Evolutionary conservation across 768 basidiomycete species (phyloP), one percentile per base, ranked within the genome.

Genomic region (Suillus alpinus): DNA sequence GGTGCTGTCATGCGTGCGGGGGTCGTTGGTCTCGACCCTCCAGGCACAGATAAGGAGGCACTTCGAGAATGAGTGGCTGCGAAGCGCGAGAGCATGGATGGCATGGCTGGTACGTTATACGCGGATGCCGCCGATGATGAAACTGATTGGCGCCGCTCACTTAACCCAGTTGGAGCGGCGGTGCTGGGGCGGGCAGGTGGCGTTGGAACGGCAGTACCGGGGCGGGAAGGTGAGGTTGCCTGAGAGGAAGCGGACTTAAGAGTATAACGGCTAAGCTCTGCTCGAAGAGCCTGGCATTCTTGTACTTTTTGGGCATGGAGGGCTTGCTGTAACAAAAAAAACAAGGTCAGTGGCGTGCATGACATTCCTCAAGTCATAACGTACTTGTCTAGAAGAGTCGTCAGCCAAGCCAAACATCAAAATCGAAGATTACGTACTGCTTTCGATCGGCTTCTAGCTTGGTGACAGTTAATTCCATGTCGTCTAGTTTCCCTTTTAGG

Each of bases 371-470:
- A 63, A 49, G 55, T 57, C 58, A 71, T 64, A 34, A 55, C 87
- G 81, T 75, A 86, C 84, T 83, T 86, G 81, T 83, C 86, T 88
- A 71, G 58, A 68, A 62, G 58, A 67, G 62, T 59, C 60, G 69
- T 68, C 62, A 69, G 62, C 56, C 34, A 69, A 67, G 58, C 56
- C 6, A 65, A 29, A 57, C 3, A 62, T 56, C 41, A 26, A 44
- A 51, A 63, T 50, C 31, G 65, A 67, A 46, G 59, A 41, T 60
- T 44, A 80, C 88, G 68, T 75, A 91, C 90, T 83, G 86, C 75
- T 84, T 83, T 70, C 90, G 75, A 70, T 92, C 91, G 61, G 80
- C 75, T 68, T 92, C 89, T 63, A 90, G 74, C 73, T 86, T 85
- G 60, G 77, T 72, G 65, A 83, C 81, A 60, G 77, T 73, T 61